These are phyloP conservation scores for Oleoguttula mirabilis DNA, from an alignment of 495 filamentous ascomycete species.

Conservation along the genomic window DNA sequence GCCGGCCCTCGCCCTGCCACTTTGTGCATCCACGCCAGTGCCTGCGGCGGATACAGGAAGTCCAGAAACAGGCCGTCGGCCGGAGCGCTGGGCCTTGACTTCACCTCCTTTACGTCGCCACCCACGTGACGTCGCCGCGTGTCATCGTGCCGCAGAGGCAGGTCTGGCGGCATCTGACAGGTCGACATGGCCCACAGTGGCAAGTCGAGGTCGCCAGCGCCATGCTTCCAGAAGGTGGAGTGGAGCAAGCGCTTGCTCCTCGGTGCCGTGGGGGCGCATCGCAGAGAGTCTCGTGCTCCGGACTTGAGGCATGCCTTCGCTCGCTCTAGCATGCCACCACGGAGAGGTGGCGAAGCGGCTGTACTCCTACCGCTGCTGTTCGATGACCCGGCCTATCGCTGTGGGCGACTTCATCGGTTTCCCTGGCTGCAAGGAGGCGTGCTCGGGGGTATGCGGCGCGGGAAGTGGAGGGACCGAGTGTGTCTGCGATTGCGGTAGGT, in stretches of 20 bases:
- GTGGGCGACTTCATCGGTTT: not conserved
- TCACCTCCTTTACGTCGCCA: not conserved
- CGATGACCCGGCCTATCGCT: not conserved
- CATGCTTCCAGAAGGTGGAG: constrained; percentile 56
- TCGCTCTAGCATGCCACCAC: constrained; percentile 64
- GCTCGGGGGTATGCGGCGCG: no score
- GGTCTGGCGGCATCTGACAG: constrained; percentile 9
- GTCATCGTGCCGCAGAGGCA: constrained; percentile 26
- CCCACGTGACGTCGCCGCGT: not conserved
- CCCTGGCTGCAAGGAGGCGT: no score
- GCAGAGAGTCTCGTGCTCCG: constrained; percentile 56
- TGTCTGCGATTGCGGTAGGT: no score
- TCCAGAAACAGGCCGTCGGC: constrained; percentile 38
- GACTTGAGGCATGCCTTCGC: constrained; percentile 65
- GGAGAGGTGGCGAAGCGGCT: constrained; percentile 9
- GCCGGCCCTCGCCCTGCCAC: constrained; percentile 14
- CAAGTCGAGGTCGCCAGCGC: constrained; percentile 45
- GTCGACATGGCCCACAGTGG: constrained; percentile 28
- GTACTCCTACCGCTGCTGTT: not conserved
- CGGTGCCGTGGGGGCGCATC: constrained; percentile 40
- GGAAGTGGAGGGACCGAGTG: no score
- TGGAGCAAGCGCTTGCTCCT: constrained; percentile 50
- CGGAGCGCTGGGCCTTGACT: not conserved
- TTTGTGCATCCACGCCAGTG: constrained; percentile 38
- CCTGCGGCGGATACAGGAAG: constrained; percentile 49